These are phyloP conservation scores for Coemansia sp. DNA, from an alignment of 192 early-diverging fungal genomes.

Conservation along the genomic window DNA sequence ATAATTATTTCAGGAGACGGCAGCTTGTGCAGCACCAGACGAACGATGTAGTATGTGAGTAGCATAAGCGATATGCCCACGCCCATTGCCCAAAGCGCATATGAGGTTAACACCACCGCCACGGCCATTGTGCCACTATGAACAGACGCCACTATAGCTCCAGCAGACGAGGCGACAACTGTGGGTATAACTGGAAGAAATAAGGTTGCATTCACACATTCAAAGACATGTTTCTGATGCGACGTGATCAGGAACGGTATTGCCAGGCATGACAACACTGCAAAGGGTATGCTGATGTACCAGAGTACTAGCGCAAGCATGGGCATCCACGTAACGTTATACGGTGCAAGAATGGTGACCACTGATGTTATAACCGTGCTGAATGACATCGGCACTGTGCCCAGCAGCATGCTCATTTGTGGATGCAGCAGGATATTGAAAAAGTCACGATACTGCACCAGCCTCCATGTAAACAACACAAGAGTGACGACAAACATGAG, in stretches of 20 bases:
- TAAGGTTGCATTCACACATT: conserved; percentile 49
- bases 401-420: conserved; percentile 53
- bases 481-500: conserved; percentile 33
- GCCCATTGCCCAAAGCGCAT: conserved; percentile 55
- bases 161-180: conserved; percentile 52
- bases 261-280: conserved; percentile 29
- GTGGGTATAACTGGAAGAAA: conserved; percentile 57
- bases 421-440: conserved; percentile 53
- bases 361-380: conserved; percentile 44
- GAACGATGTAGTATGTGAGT: conserved; percentile 50
- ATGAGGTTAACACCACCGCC: conserved; percentile 43
- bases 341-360: conserved; percentile 20
- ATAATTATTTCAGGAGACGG: conserved; percentile 57
- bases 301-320: conserved; percentile 49
- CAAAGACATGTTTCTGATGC: conserved; percentile 48
- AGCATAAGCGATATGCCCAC: conserved; percentile 48
- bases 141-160: conserved; percentile 34
- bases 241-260: conserved; percentile 49
- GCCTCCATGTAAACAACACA: conserved; percentile 30
- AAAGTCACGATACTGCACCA: conserved; percentile 48
- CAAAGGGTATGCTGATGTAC: conserved; percentile 44
- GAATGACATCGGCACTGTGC: conserved; percentile 57
- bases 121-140: conserved; percentile 14
- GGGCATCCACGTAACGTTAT: conserved; percentile 34
- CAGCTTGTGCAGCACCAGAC: conserved; percentile 51